A percentile compares a stretch with the other conserved stretches of the same genome.
Evolutionary conservation across 2,329 filamentous ascomycete species (phyloP).

Genomic region (Clonostachys sp.): DNA sequence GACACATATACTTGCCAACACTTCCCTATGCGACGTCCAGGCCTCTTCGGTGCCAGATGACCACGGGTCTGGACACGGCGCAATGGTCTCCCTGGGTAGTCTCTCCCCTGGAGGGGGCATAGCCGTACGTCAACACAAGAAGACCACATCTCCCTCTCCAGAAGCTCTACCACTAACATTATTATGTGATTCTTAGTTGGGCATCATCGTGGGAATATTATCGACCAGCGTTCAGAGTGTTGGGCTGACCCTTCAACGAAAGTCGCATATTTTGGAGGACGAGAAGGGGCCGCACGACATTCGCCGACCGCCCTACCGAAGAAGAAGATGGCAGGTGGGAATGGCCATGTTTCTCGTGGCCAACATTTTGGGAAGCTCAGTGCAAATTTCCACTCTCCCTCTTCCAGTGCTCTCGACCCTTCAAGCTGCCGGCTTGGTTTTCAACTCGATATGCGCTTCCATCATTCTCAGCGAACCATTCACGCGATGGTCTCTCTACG

Average conservation of each 20-base stretch:
- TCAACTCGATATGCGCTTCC: constrained; percentile 97
- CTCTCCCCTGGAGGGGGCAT: constrained; percentile 75
- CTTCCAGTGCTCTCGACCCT: constrained; percentile 91
- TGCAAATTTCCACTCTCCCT: constrained; percentile 94
- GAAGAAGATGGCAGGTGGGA: constrained; percentile 91
- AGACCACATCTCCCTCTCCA: no score
- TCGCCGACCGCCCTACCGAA: constrained; percentile 80
- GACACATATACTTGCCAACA: neutral
- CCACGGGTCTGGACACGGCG: constrained; percentile 31
- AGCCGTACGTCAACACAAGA: constrained; percentile 48
- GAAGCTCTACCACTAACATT: no score
- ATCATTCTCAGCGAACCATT: constrained; percentile 91
- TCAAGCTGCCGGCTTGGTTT: constrained; percentile 92
- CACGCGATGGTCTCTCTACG: constrained; percentile 86
- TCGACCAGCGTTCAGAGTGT: constrained; percentile 94
- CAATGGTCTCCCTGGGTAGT: constrained; percentile 70
- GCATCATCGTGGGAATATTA: constrained; percentile 86
- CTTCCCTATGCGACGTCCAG: neutral
- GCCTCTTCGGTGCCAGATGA: constrained; percentile 37
- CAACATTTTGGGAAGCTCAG: constrained; percentile 90
- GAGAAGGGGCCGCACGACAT: constrained; percentile 78
- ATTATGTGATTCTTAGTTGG: constrained; percentile 52
- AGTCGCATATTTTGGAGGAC: constrained; percentile 97
- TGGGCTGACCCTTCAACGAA: constrained; percentile 91
- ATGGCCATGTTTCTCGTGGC: constrained; percentile 97